Evolutionary conservation across 2,329 filamentous ascomycete species (phyloP).

Genomic region (Aspergillus niger): DNA sequence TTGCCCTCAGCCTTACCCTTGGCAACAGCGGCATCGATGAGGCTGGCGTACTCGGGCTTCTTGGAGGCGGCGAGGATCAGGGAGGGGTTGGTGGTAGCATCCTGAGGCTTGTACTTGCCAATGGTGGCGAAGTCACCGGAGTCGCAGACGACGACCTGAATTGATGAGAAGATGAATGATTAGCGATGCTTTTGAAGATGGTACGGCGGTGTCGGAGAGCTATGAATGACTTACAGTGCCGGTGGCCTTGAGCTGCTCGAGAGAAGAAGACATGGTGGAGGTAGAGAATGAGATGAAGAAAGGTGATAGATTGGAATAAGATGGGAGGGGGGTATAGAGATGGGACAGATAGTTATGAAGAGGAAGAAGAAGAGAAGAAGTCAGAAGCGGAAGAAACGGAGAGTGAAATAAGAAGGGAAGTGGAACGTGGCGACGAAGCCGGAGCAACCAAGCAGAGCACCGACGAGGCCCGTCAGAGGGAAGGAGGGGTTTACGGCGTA

Average conservation of each 20-base stretch:
- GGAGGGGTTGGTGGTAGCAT: conserved; percentile 99
- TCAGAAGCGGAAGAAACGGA: conserved; percentile 19
- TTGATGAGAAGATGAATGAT: conserved; percentile 15
- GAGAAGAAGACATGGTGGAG: conserved; percentile 74
- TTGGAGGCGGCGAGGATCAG: conserved; percentile 97
- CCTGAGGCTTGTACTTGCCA: conserved; percentile 99
- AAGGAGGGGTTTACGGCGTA: conserved; percentile 16
- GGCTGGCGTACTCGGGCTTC: conserved; percentile 91
- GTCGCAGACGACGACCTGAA: conserved; percentile 90
- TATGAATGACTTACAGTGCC: conserved; percentile 76
- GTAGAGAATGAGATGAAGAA: conserved; percentile 10
- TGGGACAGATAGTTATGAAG: conserved; percentile 14
- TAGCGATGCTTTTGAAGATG: conserved; percentile 13
- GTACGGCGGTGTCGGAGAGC: neutral
- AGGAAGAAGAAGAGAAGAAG: conserved; percentile 14
- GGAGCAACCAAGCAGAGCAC: neutral
- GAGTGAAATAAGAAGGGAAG: neutral
- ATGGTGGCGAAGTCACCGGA: conserved; percentile 91
- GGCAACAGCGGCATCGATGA: conserved; percentile 82
- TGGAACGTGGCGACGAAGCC: neutral
- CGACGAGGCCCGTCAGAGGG: neutral
- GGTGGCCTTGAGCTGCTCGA: conserved; percentile 94
- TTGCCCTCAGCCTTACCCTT: conserved; percentile 77
- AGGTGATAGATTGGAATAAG: conserved; percentile 11
- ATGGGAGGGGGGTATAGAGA: conserved; percentile 8